Base-by-base conservation (phyloP, 2,329 filamentous ascomycete species). In the Aphanoascus verrucosus region DNA sequence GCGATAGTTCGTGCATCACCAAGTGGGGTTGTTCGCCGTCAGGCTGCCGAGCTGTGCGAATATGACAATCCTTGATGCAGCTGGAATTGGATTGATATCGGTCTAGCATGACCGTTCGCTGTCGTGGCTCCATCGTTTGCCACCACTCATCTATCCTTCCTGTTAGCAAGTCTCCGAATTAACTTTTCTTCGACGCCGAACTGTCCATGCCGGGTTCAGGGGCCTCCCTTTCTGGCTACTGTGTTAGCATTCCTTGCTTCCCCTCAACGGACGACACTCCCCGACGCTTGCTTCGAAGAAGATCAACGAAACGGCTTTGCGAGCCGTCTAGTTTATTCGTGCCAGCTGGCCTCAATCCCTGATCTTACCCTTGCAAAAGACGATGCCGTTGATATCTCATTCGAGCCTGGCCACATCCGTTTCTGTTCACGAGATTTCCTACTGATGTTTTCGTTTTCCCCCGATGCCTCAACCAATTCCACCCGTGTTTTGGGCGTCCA, bases 291-390 rank as follows among this genome's bases (percentile, higher is more conserved):
- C 42, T 48, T 42, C 23, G 35, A 31, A 31, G 32, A 50, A 37
- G 51, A 58, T 58, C 48, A 53, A 47, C 41, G 28, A 54, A 47
- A 60, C 67, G 66, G 66, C 67, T 64, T 56, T 55, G 53, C 60
- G 59, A 52, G 60, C 59, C 55, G 58, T 61, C 55, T 40, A 19
- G 32, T 60, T 59, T 57, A 57, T 58, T 61, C 59, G 61, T 66
- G 65, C 67, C 66, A 70, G 63, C 62, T 67, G 64, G 64, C 63
- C 64, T 55, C 60, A 61, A 60, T 66, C 62, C 63, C 62, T 61
- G 60, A 59, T 61, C 57, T 57, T 59, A 61, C 64, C 62, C 59
- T 59, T 62, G 56, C 57, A 57, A 37, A 60, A 48, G 49, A 59
- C 59, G 52, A 51, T 48, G 56, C 42, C 53, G 58, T 53, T 61